Percentiles rank a stretch among this genome's conserved stretches.
phyloP scores from a whole-genome alignment of 306 rosid genomes.

The Pyrus bretschneideri region DNA sequence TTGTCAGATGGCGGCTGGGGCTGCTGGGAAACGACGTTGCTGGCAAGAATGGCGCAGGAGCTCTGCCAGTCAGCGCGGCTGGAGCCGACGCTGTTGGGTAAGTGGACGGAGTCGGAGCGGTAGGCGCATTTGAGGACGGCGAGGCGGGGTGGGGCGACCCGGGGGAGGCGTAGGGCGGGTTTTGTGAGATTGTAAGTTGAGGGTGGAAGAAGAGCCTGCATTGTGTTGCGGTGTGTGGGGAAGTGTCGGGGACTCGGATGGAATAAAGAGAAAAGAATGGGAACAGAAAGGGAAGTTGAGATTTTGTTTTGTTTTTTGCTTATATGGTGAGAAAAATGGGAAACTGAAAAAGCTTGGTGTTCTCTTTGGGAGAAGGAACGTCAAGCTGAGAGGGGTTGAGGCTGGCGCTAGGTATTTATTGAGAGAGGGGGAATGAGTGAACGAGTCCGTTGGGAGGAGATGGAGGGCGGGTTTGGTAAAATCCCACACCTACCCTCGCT shows the following conservation, averaged over 20 bases:
- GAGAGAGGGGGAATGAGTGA: neutral
- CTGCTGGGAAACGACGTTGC: slow-evolving; percentile 63
- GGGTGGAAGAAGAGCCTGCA: slow-evolving; percentile 55
- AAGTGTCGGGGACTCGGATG: neutral
- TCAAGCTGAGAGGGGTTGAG: slow-evolving; percentile 55
- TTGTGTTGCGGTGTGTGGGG: neutral
- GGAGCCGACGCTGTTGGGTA: slow-evolving; percentile 35
- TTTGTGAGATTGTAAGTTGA: slow-evolving; percentile 31
- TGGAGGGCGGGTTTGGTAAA: slow-evolving; percentile 44
- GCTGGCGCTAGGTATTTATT: slow-evolving; percentile 28
- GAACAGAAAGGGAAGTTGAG: neutral
- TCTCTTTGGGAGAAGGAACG: slow-evolving; percentile 49
- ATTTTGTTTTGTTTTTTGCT: neutral
- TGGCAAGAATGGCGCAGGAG: slow-evolving; percentile 78
- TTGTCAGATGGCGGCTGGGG: slow-evolving; percentile 32
- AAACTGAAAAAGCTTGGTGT: slow-evolving; percentile 41
- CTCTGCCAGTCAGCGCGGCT: slow-evolving; percentile 85
- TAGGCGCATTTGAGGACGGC: slow-evolving; percentile 37
- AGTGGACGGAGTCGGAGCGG: slow-evolving; percentile 36
- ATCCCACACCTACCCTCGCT: slow-evolving; percentile 69
- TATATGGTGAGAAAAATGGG: neutral
- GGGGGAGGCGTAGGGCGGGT: neutral
- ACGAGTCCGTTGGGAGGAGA: slow-evolving; percentile 19
- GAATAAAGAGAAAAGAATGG: neutral
- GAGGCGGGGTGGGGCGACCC: slow-evolving; percentile 22